Conservation (phyloP, 2,329 filamentous ascomycete species). For the Cladophialophora exuberans region DNA sequence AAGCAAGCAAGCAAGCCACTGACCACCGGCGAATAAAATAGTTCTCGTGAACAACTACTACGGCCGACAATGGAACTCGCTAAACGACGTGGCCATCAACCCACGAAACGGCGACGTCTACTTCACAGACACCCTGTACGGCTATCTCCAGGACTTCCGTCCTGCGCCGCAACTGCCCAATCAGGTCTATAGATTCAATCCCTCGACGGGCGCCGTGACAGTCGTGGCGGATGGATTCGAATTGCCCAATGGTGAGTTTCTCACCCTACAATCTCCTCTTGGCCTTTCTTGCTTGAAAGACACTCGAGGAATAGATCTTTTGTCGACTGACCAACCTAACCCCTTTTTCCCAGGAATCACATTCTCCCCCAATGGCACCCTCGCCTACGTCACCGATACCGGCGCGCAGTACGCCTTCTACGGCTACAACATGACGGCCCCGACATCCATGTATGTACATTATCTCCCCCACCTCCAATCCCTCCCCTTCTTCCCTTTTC, state of each 20-base stretch:
- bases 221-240: slow-evolving; percentile 54
- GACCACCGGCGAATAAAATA: too few relatives aligned
- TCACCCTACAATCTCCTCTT: not conserved
- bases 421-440: slow-evolving; percentile 28
- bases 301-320: not conserved
- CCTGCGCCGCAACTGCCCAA: slow-evolving; percentile 49
- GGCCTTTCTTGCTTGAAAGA: too few relatives aligned
- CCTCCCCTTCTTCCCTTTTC: not conserved
- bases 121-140: slow-evolving; percentile 40
- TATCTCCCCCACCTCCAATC: not conserved
- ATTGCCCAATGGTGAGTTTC: slow-evolving; percentile 46
- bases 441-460: slow-evolving; percentile 26
- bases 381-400: slow-evolving; percentile 34
- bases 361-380: slow-evolving; percentile 42
- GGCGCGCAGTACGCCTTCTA: slow-evolving; percentile 26
- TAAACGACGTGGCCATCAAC: slow-evolving; percentile 33
- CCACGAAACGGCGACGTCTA: slow-evolving; percentile 32
- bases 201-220: slow-evolving; percentile 46
- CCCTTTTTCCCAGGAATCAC: slow-evolving; percentile 25
- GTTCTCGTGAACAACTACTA: slow-evolving; percentile 63
- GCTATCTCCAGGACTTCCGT: slow-evolving; percentile 51
- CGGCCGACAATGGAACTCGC: slow-evolving; percentile 48
- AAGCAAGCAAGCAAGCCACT: too few relatives aligned
- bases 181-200: slow-evolving; percentile 54
- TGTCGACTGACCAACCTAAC: not conserved